Evolutionary conservation across 2,329 filamentous ascomycete species (phyloP).

Genomic region (Leptographium wingfieldii): DNA sequence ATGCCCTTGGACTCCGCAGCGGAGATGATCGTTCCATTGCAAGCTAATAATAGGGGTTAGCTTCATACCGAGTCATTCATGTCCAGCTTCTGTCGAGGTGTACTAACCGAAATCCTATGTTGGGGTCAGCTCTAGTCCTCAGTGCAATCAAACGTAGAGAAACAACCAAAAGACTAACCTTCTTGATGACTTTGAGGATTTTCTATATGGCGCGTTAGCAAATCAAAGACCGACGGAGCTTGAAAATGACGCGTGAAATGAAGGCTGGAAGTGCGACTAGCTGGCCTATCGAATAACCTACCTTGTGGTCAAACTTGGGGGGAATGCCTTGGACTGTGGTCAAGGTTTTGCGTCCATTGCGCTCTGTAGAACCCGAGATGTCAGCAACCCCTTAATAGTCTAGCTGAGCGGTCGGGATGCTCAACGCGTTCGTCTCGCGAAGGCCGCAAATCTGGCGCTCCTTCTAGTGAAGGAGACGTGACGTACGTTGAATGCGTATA

Average conservation of each 20-base stretch:
- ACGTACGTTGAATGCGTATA: constrained; percentile 93
- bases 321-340: constrained; percentile 98
- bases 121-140: constrained; percentile 18
- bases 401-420: neutral
- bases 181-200: constrained; percentile 99
- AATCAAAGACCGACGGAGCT: neutral
- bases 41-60: constrained; percentile 9
- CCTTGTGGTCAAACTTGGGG: constrained; percentile 94
- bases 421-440: neutral
- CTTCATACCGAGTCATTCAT: neutral
- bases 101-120: constrained; percentile 7
- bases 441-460: neutral
- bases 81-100: neutral
- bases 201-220: constrained; percentile 36
- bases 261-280: neutral
- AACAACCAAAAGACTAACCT: constrained; percentile 27
- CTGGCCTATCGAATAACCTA: neutral
- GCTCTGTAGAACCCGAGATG: constrained; percentile 48
- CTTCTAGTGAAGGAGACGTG: neutral
- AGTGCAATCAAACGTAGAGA: neutral
- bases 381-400: neutral
- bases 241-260: neutral
- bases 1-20: constrained; percentile 15
- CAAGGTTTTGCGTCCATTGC: constrained; percentile 99
- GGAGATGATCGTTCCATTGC: constrained; percentile 15